Evolutionary conservation across 2,329 filamentous ascomycete species (phyloP).

Genomic region (Ophiostoma populinum): DNA sequence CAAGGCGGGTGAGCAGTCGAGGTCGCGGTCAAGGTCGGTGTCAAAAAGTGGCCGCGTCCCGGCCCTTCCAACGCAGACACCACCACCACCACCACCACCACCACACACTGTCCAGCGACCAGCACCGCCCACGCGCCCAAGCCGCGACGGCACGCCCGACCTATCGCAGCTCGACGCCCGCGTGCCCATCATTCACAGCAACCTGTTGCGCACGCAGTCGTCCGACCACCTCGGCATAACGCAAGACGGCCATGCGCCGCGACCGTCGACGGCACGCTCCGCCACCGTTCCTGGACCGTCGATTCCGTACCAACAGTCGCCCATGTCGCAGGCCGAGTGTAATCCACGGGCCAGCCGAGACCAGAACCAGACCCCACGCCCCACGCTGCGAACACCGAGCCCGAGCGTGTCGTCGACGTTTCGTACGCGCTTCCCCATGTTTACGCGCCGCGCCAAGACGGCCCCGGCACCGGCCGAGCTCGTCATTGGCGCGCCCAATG

Average conservation of each 20-base stretch:
- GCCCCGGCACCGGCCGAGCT: constrained; percentile 31
- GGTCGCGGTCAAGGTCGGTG: constrained; percentile 2
- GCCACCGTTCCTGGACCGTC: too few relatives aligned
- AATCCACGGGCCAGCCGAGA: too few relatives aligned
- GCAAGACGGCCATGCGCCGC: too few relatives aligned
- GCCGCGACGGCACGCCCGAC: constrained; percentile 48
- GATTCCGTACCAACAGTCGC: neutral
- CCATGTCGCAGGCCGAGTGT: too few relatives aligned
- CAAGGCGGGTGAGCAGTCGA: neutral
- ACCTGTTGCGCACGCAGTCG: constrained; percentile 31
- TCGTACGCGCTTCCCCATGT: constrained; percentile 57
- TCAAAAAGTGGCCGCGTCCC: constrained; percentile 1
- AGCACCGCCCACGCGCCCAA: constrained; percentile 41
- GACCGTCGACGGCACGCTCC: neutral
- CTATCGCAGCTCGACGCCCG: constrained; percentile 36
- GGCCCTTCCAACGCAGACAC: too few relatives aligned
- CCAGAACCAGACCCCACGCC: too few relatives aligned
- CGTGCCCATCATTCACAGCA: constrained; percentile 44
- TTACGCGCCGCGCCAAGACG: constrained; percentile 54
- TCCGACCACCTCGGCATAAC: constrained; percentile 31
- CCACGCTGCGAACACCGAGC: constrained; percentile 28
- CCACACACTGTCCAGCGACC: constrained; percentile 14
- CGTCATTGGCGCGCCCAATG: constrained; percentile 30
- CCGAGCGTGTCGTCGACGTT: constrained; percentile 41
- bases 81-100: constrained; percentile 8